phyloP scores from a whole-genome alignment of 1,139 yeast genomes.

The Saccharomyces hybrid region DNA sequence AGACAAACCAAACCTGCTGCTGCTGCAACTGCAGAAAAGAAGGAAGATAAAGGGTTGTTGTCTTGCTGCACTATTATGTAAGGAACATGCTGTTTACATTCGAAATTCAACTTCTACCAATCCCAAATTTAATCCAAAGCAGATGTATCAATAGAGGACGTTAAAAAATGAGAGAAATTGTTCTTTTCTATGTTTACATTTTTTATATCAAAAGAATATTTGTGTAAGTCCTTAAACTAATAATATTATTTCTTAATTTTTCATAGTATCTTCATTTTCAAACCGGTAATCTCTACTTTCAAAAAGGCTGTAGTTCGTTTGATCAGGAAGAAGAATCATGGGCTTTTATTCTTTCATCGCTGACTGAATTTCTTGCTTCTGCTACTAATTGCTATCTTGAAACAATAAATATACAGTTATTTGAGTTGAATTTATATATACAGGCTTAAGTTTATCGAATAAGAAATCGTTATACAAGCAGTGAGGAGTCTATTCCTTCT shows the following conservation, averaged over 20 bases:
- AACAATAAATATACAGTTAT: not conserved
- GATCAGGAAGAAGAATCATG: not conserved
- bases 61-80: slow-evolving; percentile 27
- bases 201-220: not conserved
- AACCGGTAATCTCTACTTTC: not conserved
- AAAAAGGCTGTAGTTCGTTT: not conserved
- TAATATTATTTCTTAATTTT: not conserved
- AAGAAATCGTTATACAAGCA: not conserved
- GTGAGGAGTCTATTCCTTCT: slow-evolving; percentile 22
- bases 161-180: not conserved
- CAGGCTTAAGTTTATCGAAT: slow-evolving; percentile 4
- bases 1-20: slow-evolving; percentile 7
- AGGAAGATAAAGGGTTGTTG: slow-evolving; percentile 12
- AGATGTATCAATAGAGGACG: not conserved
- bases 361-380: not conserved
- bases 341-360: not conserved
- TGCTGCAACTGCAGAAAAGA: slow-evolving; percentile 8
- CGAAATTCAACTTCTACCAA: not conserved
- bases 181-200: not conserved
- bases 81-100: not conserved
- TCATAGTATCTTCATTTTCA: not conserved
- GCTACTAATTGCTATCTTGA: not conserved
- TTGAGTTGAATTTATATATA: slow-evolving; percentile 2
- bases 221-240: not conserved
- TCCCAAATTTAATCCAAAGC: not conserved